Conservation (phyloP, 139 green algal species). For the Chlamydomonas sp. region DNA sequence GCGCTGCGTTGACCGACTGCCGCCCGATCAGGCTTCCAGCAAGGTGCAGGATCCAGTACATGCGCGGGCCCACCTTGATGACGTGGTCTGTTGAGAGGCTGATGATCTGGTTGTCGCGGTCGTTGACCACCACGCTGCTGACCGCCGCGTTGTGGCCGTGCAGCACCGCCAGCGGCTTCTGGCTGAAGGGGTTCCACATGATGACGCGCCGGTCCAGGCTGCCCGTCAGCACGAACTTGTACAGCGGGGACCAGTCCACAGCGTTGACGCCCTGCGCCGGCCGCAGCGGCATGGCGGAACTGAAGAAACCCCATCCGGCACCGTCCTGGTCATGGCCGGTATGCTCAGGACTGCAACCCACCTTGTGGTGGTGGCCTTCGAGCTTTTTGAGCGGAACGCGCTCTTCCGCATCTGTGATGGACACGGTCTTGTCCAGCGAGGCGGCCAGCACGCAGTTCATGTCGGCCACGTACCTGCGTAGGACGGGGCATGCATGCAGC, state of each 20-base stretch:
- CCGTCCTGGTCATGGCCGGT: too few species aligned
- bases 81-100: slow-evolving; percentile 67
- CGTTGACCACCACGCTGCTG: slow-evolving; percentile 69
- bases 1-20: background rate
- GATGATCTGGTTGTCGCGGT: slow-evolving; percentile 81
- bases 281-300: too few species aligned
- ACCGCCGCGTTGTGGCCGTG: slow-evolving; percentile 69
- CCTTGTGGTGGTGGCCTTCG: slow-evolving; percentile 43
- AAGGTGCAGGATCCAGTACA: background rate
- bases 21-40: background rate
- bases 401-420: slow-evolving; percentile 63
- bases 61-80: slow-evolving; percentile 60
- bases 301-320: too few species aligned
- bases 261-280: slow-evolving; percentile 59
- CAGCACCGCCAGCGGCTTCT: slow-evolving; percentile 64
- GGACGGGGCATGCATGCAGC: too few species aligned
- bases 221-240: slow-evolving; percentile 70
- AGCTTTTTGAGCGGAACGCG: slow-evolving; percentile 58
- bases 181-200: slow-evolving; percentile 83
- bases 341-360: background rate
- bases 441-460: slow-evolving; percentile 68
- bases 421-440: slow-evolving; percentile 65
- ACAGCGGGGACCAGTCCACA: slow-evolving; percentile 63
- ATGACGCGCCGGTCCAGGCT: slow-evolving; percentile 62
- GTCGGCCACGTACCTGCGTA: slow-evolving; percentile 55